Conservation (phyloP, 225 moss, liverwort and hornwort species). For the Climacium dendroides region DNA sequence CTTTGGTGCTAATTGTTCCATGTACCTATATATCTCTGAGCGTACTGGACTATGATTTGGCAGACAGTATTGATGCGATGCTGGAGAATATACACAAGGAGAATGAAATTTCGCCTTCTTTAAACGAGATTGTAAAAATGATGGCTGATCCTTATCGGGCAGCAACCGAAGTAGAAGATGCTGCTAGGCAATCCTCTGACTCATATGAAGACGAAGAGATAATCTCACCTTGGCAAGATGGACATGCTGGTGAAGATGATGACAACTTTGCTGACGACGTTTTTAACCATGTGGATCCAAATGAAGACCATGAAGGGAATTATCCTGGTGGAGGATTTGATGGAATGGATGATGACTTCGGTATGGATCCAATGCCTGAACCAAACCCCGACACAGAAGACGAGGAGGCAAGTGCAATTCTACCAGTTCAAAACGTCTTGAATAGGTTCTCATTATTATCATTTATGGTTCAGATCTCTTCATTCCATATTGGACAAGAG, state of each 20-base stretch:
- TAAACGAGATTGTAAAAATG: conserved; percentile 67
- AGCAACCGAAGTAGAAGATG: conserved; percentile 50
- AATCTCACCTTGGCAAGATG: conserved; percentile 43
- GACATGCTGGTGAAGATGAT: conserved; percentile 40
- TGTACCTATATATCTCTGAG: background rate
- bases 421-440: background rate
- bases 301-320: conserved; percentile 31
- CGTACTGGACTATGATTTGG: background rate
- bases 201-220: conserved; percentile 34
- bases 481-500: background rate
- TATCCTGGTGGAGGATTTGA: conserved; percentile 29
- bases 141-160: conserved; percentile 72
- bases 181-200: conserved; percentile 31
- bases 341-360: conserved; percentile 26
- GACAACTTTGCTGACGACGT: conserved; percentile 39
- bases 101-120: conserved; percentile 68
- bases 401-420: conserved; percentile 33
- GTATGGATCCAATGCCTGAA: conserved; percentile 31
- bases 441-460: background rate
- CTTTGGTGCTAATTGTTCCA: background rate
- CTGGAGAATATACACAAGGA: conserved; percentile 41
- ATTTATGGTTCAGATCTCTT: background rate
- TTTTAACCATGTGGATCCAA: conserved; percentile 26
- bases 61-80: conserved; percentile 73
- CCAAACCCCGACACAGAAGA: conserved; percentile 29